A percentile compares a stretch with the other conserved stretches of the same genome.
phyloP scores from a whole-genome alignment of 2,329 filamentous ascomycete species.

The Rutstroemia sydowiana region DNA sequence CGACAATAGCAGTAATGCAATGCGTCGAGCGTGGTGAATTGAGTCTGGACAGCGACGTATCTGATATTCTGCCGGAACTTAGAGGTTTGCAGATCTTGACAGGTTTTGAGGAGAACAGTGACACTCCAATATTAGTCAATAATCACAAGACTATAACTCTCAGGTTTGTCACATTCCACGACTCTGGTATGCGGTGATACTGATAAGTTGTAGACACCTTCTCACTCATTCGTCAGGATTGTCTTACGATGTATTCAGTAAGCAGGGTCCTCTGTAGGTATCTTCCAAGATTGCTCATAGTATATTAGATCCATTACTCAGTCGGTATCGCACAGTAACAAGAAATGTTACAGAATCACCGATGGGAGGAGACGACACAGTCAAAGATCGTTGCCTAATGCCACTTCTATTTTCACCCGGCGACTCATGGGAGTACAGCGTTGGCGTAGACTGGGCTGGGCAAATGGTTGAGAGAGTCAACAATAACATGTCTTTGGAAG shows the following conservation, averaged over 20 bases:
- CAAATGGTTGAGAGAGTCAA: slow-evolving; percentile 38
- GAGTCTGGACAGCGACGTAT: slow-evolving; percentile 39
- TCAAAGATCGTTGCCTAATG: slow-evolving; percentile 8
- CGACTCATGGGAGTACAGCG: slow-evolving; percentile 51
- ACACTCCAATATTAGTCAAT: slow-evolving; percentile 16
- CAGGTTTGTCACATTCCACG: slow-evolving; percentile 15
- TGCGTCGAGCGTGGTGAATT: slow-evolving; percentile 45
- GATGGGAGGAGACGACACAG: background rate
- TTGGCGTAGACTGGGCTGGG: slow-evolving; percentile 47
- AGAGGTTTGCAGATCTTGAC: slow-evolving; percentile 24
- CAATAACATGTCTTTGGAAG: slow-evolving; percentile 15
- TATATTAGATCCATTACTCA: slow-evolving; percentile 6
- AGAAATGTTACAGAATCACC: background rate
- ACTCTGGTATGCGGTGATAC: background rate
- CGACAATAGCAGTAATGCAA: slow-evolving; percentile 47
- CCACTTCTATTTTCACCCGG: slow-evolving; percentile 60
- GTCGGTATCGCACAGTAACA: slow-evolving; percentile 11
- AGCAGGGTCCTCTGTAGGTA: no score
- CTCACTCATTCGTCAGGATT: slow-evolving; percentile 25
- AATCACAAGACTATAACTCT: slow-evolving; percentile 25
- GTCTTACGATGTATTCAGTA: slow-evolving; percentile 21
- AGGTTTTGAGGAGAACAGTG: slow-evolving; percentile 19
- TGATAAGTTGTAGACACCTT: slow-evolving; percentile 17
- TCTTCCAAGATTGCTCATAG: no score
- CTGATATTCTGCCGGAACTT: slow-evolving; percentile 20